A percentile compares a stretch with the other conserved stretches of the same genome.
phyloP scores from a whole-genome alignment of 139 green algal genomes.

The Eudorina sp. region DNA sequence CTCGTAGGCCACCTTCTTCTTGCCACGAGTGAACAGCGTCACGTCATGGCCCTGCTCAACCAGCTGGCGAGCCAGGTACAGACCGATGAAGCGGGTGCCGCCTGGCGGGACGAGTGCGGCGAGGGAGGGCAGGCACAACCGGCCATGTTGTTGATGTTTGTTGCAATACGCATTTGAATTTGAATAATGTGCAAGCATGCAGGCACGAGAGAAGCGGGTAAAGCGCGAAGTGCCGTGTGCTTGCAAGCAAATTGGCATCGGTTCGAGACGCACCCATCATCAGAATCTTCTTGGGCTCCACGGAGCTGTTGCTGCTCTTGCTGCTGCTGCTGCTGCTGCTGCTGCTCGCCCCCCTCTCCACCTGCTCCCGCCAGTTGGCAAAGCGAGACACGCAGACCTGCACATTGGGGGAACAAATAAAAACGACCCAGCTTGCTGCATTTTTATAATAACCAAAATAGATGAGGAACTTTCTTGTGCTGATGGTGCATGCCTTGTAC shows the following conservation, averaged over 20 bases:
- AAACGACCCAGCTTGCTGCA: background rate
- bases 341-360: background rate
- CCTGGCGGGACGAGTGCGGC: constrained; percentile 57
- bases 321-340: constrained; percentile 17
- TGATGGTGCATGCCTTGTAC: too few species aligned
- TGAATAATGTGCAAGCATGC: background rate
- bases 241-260: too few species aligned
- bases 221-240: too few species aligned
- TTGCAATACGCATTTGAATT: background rate
- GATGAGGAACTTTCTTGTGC: too few species aligned
- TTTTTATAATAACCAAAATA: too few species aligned
- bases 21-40: constrained; percentile 95
- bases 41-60: constrained; percentile 93
- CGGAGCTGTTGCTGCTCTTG: constrained; percentile 17
- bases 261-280: constrained; percentile 86
- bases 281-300: constrained; percentile 87
- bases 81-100: constrained; percentile 97
- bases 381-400: background rate
- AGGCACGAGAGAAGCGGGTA: too few species aligned
- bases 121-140: too few species aligned
- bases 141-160: too few species aligned
- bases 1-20: constrained; percentile 87
- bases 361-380: constrained; percentile 41
- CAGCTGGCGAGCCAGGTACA: constrained; percentile 94
- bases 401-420: background rate